phyloP scores from a whole-genome alignment of 1,284 basidiomycete species.

The Pascua sp. region DNA sequence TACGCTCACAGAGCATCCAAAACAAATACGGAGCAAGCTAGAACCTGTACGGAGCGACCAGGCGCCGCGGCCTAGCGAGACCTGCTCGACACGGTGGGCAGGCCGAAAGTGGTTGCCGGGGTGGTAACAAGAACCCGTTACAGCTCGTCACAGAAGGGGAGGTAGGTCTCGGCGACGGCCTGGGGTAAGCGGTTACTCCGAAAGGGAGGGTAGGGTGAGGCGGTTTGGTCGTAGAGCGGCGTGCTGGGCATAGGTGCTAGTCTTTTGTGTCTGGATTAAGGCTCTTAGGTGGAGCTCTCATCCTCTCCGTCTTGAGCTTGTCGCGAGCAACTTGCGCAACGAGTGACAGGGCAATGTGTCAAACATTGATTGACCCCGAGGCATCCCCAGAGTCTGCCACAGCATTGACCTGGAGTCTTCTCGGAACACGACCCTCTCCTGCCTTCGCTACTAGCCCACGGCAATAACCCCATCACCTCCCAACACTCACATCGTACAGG shows the following conservation, averaged over 20 bases:
- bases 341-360: too few species aligned
- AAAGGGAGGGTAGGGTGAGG: too few species aligned
- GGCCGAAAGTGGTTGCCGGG: not conserved
- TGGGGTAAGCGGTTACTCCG: constrained; percentile 9
- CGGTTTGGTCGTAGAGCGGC: not conserved
- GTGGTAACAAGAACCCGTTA: not conserved
- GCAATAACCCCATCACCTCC: not conserved
- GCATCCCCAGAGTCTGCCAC: not conserved
- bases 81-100: not conserved
- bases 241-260: too few species aligned
- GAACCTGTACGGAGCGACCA: not conserved
- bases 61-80: not conserved
- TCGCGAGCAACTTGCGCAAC: too few species aligned
- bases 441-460: not conserved
- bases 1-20: constrained; percentile 1
- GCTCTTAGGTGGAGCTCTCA: too few species aligned
- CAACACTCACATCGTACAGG: constrained; percentile 36
- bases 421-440: not conserved
- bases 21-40: not conserved
- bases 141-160: constrained; percentile 30
- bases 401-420: not conserved
- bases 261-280: too few species aligned
- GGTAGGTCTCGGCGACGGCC: constrained; percentile 42
- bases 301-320: too few species aligned
- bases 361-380: too few species aligned